Conservation (phyloP, 345 rosid species). For the Toxicodendron radicans region DNA sequence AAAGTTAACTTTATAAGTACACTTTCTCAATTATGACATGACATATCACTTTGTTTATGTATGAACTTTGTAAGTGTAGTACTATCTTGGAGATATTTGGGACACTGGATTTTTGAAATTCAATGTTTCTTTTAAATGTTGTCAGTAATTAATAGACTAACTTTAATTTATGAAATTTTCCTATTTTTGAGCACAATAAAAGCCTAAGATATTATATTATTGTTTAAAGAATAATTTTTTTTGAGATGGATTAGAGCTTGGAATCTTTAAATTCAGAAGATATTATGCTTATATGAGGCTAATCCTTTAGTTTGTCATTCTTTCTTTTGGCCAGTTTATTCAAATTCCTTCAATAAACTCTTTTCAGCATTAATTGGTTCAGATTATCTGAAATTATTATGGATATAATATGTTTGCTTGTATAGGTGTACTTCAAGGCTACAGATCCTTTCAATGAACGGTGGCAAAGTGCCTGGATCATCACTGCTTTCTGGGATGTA, state of each 20-base stretch:
- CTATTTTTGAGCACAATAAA: no score
- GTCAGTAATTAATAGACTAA: background rate
- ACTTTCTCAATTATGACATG: no score
- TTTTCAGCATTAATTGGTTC: background rate
- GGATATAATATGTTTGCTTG: constrained; percentile 20
- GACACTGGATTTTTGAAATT: background rate
- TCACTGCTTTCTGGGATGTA: constrained; percentile 93
- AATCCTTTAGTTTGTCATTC: background rate
- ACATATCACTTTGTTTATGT: no score
- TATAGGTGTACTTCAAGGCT: constrained; percentile 93
- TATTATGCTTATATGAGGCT: background rate
- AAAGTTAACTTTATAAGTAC: no score
- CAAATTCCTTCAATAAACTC: background rate
- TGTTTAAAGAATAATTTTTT: background rate
- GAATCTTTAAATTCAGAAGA: background rate
- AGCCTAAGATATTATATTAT: background rate
- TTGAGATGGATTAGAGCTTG: background rate
- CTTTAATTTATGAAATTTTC: no score
- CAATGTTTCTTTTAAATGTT: background rate
- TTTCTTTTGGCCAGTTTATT: background rate
- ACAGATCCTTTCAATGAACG: constrained; percentile 93
- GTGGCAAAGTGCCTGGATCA: constrained; percentile 94
- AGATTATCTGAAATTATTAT: background rate
- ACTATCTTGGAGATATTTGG: background rate
- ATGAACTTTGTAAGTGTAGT: no score